Conservation (phyloP, 163 green algal species). For the Coccomyxa subellipsoidea region DNA sequence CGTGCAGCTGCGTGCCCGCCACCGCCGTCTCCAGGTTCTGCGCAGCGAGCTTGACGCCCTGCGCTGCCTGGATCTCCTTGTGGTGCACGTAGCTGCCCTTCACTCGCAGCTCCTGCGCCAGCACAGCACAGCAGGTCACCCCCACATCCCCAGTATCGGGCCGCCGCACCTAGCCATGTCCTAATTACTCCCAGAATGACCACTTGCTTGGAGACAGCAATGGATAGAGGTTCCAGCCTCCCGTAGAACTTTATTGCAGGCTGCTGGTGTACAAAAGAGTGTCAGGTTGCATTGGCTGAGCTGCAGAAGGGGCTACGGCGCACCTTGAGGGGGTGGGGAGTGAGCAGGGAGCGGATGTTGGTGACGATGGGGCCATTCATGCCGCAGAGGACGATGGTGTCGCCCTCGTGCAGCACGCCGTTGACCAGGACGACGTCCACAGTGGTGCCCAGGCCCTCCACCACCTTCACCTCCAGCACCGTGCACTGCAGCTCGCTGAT, state of each 20-base stretch:
- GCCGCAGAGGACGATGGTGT: conserved; percentile 90
- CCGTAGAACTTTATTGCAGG: too few relatives aligned
- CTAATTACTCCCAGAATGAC: too few relatives aligned
- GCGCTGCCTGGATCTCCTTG: conserved; percentile 93
- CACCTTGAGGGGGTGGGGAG: conserved; percentile 77
- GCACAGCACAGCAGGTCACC: too few relatives aligned
- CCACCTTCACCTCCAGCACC: conserved; percentile 93
- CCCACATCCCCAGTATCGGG: too few relatives aligned
- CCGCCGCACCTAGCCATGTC: too few relatives aligned
- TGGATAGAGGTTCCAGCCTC: too few relatives aligned
- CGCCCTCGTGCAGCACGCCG: conserved; percentile 79
- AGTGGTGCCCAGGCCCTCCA: conserved; percentile 94
- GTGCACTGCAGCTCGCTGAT: conserved; percentile 74
- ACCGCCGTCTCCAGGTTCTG: conserved; percentile 89
- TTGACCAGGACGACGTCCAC: conserved; percentile 95
- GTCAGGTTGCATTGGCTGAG: too few relatives aligned
- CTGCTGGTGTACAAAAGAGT: too few relatives aligned
- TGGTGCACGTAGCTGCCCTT: conserved; percentile 95
- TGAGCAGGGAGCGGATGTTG: conserved; percentile 92
- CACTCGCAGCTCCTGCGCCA: conserved; percentile 86
- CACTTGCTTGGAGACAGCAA: too few relatives aligned
- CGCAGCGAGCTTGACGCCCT: conserved; percentile 94
- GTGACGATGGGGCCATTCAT: conserved; percentile 90
- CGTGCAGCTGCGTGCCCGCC: conserved; percentile 83
- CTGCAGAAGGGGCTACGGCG: too few relatives aligned